These are phyloP conservation scores for Hyaloscypha hepaticicola DNA, from an alignment of 495 filamentous ascomycete species.

Conservation along the genomic window DNA sequence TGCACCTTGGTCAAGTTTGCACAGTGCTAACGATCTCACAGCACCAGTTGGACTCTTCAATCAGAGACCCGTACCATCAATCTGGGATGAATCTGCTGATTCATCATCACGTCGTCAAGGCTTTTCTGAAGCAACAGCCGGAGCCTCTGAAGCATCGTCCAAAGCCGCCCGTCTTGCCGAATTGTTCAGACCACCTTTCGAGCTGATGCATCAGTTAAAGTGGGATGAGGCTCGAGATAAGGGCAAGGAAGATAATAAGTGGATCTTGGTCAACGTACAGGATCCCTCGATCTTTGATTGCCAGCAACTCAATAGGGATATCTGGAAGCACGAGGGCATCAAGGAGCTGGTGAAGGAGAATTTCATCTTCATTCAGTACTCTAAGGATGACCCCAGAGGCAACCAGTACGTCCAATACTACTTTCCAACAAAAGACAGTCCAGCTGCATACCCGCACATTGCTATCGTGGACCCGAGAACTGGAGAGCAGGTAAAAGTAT, in stretches of 20 bases:
- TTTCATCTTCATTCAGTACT: constrained; percentile 93
- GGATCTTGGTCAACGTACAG: constrained; percentile 94
- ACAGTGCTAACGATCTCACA: neutral
- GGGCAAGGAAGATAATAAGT: constrained; percentile 84
- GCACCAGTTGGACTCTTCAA: constrained; percentile 75
- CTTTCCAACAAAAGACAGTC: constrained; percentile 67
- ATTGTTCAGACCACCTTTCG: constrained; percentile 87
- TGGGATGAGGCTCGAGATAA: constrained; percentile 82
- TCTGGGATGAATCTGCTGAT: constrained; percentile 67
- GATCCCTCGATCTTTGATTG: constrained; percentile 89
- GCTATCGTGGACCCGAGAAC: constrained; percentile 94
- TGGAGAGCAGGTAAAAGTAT: constrained; percentile 95
- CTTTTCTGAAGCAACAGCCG: constrained; percentile 65
- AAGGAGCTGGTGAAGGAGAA: constrained; percentile 81
- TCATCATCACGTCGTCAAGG: constrained; percentile 44
- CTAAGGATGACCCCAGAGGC: constrained; percentile 73
- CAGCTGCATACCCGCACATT: constrained; percentile 81
- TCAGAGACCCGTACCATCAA: constrained; percentile 63
- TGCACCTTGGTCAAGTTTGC: neutral
- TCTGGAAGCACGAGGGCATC: constrained; percentile 85
- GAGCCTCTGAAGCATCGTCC: constrained; percentile 67
- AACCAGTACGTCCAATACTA: constrained; percentile 86
- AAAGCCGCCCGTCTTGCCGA: constrained; percentile 78
- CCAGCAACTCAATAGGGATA: constrained; percentile 86
- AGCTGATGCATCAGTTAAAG: constrained; percentile 70